These are phyloP conservation scores for Taxillus chinensis DNA, from an alignment of 164 flowering plant genomes.

Conservation along the genomic window DNA sequence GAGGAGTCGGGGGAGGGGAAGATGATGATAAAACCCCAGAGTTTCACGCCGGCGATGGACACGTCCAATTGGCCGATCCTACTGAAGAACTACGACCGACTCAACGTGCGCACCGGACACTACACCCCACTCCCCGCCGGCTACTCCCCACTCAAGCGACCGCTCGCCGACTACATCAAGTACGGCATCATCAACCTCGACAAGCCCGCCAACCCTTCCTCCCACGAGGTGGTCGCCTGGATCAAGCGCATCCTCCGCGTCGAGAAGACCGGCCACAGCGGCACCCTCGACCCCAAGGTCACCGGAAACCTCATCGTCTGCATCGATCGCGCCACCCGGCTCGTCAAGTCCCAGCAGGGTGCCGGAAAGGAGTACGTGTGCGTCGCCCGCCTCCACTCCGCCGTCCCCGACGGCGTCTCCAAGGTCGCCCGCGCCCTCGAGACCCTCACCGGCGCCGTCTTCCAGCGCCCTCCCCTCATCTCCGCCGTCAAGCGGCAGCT, in stretches of 20 bases:
- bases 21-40: slow-evolving; percentile 62
- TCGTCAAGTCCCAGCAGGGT: slow-evolving; percentile 76
- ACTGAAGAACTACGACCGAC: slow-evolving; percentile 68
- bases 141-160: slow-evolving; percentile 62
- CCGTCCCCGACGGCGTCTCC: slow-evolving; percentile 53
- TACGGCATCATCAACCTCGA: slow-evolving; percentile 75
- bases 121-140: slow-evolving; percentile 70
- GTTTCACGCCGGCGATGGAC: slow-evolving; percentile 55
- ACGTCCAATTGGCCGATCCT: slow-evolving; percentile 75
- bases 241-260: slow-evolving; percentile 57
- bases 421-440: slow-evolving; percentile 61
- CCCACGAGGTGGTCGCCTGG: slow-evolving; percentile 84
- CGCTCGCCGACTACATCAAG: slow-evolving; percentile 48
- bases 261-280: slow-evolving; percentile 71
- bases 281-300: slow-evolving; percentile 75
- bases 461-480: slow-evolving; percentile 64
- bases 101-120: slow-evolving; percentile 70
- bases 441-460: slow-evolving; percentile 62
- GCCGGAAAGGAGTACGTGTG: slow-evolving; percentile 84
- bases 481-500: slow-evolving; percentile 74
- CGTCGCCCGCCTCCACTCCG: slow-evolving; percentile 52
- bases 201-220: slow-evolving; percentile 71
- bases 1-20: slow-evolving; percentile 8
- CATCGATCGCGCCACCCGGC: slow-evolving; percentile 64
- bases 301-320: slow-evolving; percentile 74